These are phyloP conservation scores for Alternaria sp. DNA, from an alignment of 2,329 filamentous ascomycete species.

Conservation along the genomic window DNA sequence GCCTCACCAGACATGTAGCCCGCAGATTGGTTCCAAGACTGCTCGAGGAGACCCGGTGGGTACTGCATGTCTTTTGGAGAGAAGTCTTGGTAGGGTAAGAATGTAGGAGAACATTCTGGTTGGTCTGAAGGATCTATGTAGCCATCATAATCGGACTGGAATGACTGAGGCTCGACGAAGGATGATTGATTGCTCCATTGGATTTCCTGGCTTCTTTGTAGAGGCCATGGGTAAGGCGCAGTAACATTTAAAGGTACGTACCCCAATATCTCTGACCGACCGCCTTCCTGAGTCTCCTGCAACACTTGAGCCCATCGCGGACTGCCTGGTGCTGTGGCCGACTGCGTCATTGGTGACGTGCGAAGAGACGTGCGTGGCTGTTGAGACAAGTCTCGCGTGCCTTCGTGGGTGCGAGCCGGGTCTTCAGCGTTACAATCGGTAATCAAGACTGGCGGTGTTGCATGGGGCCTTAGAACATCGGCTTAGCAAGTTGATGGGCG, in stretches of 20 bases:
- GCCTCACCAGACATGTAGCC: neutral
- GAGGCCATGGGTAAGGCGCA: neutral
- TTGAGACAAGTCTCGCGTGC: neutral
- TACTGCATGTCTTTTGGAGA: neutral
- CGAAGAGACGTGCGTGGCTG: neutral
- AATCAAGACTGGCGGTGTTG: neutral
- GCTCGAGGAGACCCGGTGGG: neutral
- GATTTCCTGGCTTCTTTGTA: neutral
- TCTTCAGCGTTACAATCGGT: neutral
- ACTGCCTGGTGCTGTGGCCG: neutral
- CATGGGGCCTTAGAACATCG: neutral
- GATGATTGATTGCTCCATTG: neutral
- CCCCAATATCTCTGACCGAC: constrained; percentile 4
- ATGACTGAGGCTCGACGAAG: neutral
- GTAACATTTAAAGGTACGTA: constrained; percentile 3
- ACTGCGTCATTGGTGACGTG: neutral
- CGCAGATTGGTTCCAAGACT: neutral
- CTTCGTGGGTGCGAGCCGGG: neutral
- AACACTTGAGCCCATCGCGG: neutral
- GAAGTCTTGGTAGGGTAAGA: neutral
- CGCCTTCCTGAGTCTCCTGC: neutral
- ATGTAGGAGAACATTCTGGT: neutral
- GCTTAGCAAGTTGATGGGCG: neutral
- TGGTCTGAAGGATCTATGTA: neutral
- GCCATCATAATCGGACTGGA: neutral